Evolutionary conservation across 108 stramenopile genomes (phyloP).

Genomic region (Discostella stelligeroides): DNA sequence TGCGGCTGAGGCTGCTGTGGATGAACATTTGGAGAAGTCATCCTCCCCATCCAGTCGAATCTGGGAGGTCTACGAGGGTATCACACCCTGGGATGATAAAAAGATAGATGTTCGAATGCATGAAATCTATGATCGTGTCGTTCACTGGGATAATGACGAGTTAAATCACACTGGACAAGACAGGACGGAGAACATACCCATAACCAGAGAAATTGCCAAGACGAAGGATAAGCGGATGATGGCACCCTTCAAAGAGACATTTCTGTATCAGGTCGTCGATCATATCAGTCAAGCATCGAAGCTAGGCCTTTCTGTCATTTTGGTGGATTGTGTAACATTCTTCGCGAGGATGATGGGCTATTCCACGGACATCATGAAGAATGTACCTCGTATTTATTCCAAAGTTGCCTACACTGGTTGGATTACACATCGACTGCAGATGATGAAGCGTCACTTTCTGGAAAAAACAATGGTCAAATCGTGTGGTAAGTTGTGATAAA

Average conservation of each 20-base stretch:
- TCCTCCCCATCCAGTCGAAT: neutral
- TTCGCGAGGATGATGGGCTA: slow-evolving; percentile 29
- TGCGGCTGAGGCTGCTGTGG: neutral
- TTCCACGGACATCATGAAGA: slow-evolving; percentile 18
- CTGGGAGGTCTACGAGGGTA: slow-evolving; percentile 12
- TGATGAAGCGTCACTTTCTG: slow-evolving; percentile 50
- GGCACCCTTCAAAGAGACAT: slow-evolving; percentile 22
- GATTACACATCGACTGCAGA: slow-evolving; percentile 41
- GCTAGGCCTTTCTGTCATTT: slow-evolving; percentile 24
- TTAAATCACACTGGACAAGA: too few relatives aligned
- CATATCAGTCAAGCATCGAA: slow-evolving; percentile 47
- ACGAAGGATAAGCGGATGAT: neutral
- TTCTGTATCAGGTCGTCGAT: slow-evolving; percentile 34
- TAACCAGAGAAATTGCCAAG: neutral
- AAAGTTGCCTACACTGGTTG: slow-evolving; percentile 55
- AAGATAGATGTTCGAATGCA: slow-evolving; percentile 17
- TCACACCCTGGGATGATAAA: slow-evolving; percentile 47
- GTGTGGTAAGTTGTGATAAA: slow-evolving; percentile 1
- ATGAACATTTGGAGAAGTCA: neutral
- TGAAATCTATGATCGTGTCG: slow-evolving; percentile 1
- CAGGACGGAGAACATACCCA: neutral
- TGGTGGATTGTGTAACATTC: slow-evolving; percentile 21
- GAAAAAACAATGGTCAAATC: slow-evolving; percentile 25
- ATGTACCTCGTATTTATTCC: slow-evolving; percentile 38
- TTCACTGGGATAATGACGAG: neutral